phyloP scores from a whole-genome alignment of 768 basidiomycete species.

The Russula sp. region DNA sequence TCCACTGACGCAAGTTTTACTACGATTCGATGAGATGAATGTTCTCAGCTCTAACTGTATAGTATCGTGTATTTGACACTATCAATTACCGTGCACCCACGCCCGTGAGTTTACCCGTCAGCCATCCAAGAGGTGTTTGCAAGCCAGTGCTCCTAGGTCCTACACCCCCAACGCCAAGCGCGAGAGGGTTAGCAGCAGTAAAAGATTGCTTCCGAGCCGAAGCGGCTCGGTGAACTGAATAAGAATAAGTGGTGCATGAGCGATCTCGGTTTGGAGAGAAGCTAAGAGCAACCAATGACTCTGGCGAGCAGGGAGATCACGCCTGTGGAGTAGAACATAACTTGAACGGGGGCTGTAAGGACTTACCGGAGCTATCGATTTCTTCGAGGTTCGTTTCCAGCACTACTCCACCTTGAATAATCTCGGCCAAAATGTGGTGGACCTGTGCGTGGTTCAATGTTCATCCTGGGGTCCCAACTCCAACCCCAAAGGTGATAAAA shows the following conservation, averaged over 20 bases:
- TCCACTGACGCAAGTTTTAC: neutral
- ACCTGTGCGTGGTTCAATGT: conserved; percentile 49
- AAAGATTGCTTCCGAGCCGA: conserved; percentile 76
- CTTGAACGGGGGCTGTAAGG: neutral
- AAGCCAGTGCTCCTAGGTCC: conserved; percentile 57
- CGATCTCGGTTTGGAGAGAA: neutral
- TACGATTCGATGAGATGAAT: neutral
- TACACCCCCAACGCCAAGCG: conserved; percentile 60
- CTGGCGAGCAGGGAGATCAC: neutral
- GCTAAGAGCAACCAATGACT: neutral
- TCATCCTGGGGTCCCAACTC: neutral
- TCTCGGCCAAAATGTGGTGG: conserved; percentile 92
- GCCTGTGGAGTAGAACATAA: neutral
- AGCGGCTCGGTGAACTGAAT: conserved; percentile 67
- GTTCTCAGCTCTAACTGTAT: neutral
- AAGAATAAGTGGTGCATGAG: conserved; percentile 13
- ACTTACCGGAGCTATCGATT: conserved; percentile 67
- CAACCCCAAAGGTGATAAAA: neutral
- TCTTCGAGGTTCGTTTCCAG: conserved; percentile 92
- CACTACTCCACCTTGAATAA: conserved; percentile 95
- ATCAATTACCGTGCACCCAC: conserved; percentile 47
- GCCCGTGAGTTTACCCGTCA: conserved; percentile 70
- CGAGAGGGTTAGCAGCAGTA: conserved; percentile 76
- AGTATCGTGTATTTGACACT: neutral
- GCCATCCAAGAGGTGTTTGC: conserved; percentile 75